phyloP scores from a whole-genome alignment of 441 rosid genomes.

The Croton laevigatus region DNA sequence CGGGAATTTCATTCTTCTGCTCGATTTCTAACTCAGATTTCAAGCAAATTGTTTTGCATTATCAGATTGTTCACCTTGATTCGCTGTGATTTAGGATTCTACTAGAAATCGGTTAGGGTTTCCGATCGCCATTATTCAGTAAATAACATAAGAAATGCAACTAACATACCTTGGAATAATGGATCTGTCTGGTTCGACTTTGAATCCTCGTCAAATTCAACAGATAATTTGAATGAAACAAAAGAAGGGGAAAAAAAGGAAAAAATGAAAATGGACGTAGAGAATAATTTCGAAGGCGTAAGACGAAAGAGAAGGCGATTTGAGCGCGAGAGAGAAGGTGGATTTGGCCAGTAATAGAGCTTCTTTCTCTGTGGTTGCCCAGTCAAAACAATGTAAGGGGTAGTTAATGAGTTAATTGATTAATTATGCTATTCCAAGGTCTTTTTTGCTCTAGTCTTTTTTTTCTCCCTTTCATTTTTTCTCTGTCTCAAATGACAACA shows the following conservation, averaged over 20 bases:
- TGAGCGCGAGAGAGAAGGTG: constrained; percentile 42
- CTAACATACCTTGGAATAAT: constrained; percentile 25
- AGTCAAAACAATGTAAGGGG: constrained; percentile 26
- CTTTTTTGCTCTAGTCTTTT: background rate
- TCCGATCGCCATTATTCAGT: constrained; percentile 8
- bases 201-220: background rate
- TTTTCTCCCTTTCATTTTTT: background rate
- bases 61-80: no score
- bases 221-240: background rate
- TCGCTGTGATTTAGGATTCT: no score
- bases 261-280: constrained; percentile 3
- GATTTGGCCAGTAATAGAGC: constrained; percentile 30
- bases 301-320: constrained; percentile 36
- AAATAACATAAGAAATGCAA: constrained; percentile 9
- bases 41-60: no score
- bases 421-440: background rate
- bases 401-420: constrained; percentile 20
- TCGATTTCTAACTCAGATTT: no score
- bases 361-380: constrained; percentile 26
- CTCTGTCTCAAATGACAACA: background rate
- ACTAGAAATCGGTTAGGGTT: no score
- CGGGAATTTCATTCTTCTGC: no score
- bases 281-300: constrained; percentile 20
- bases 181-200: constrained; percentile 15
- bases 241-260: constrained; percentile 11